Base-by-base conservation (phyloP, 2,329 filamentous ascomycete species). In the Esteya vermicola region DNA sequence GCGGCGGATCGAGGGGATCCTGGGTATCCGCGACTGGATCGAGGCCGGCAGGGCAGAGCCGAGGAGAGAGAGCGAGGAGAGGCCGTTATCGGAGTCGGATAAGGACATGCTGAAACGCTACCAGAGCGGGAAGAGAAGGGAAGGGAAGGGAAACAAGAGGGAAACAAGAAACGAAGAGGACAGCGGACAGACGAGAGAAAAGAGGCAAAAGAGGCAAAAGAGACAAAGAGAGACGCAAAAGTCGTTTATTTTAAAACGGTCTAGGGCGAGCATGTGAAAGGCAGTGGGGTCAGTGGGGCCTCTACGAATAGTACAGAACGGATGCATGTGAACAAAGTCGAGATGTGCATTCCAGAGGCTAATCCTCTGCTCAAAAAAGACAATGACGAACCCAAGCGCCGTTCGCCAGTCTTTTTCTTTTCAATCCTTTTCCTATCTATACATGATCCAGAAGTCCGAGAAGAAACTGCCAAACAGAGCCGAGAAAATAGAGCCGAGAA, bases 11-110 rank as follows among this genome's bases (percentile, higher is more conserved):
- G 42, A 46, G 2, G 45, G 43, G 16, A 50, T 39, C 21, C 33
- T 42, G 14, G 48, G 43, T 16, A 50, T 47, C 20, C 47, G 45
- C 10, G 48, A 44, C 39, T 50, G 48, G 36, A 50, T 42, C n/a
- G 42, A 47, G 23, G 43, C 53, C 43, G 39, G 52, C 41, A 49
- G 51, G 42, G 39, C 44, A 18, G 46, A 43, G 26, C 37, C 40
- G 25, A 43, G 33, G 20, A 48, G 45, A 9, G 47, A 48, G n/a
- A n/a, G n/a, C n/a, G n/a, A n/a, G n/a, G n/a, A n/a, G n/a, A n/a
- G n/a, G n/a, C n/a, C n/a, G n/a, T n/a, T n/a, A n/a, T n/a, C n/a
- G n/a, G n/a, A n/a, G n/a, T n/a, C n/a, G n/a, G n/a, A n/a, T n/a
- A n/a, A n/a, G 9, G 46, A 30, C 44, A 46, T 44, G 33, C 32